A percentile compares a stretch with the other conserved stretches of the same genome.
phyloP scores from a whole-genome alignment of 1,139 yeast species.

The Scheffersomyces stambukii region DNA sequence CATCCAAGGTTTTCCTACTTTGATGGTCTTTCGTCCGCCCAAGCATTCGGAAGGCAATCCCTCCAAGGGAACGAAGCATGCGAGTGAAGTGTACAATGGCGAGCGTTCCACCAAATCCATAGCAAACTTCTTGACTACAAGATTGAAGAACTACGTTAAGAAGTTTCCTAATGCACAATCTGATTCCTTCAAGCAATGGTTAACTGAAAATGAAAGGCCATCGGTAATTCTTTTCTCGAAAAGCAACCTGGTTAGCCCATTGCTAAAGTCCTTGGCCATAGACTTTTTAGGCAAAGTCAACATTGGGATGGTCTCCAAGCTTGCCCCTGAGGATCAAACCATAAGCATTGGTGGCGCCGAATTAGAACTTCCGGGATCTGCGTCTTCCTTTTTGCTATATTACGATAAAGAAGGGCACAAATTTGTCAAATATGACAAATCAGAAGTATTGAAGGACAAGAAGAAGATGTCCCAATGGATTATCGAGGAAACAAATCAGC shows the following conservation, averaged over 20 bases:
- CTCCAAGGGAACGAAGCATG: constrained; percentile 32
- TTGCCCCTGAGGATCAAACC: constrained; percentile 16
- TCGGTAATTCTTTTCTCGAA: constrained; percentile 46
- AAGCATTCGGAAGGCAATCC: constrained; percentile 33
- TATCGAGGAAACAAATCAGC: constrained; percentile 19
- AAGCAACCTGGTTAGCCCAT: constrained; percentile 49
- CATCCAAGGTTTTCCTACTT: constrained; percentile 76
- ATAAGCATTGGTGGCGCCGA: constrained; percentile 16
- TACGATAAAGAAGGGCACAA: constrained; percentile 19
- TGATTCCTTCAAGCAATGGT: constrained; percentile 27
- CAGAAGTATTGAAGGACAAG: constrained; percentile 28
- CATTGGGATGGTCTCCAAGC: constrained; percentile 24
- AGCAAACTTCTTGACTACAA: constrained; percentile 51
- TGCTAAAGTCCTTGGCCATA: constrained; percentile 69
- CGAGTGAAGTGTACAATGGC: constrained; percentile 66
- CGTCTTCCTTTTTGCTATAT: constrained; percentile 26
- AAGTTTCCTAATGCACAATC: constrained; percentile 32
- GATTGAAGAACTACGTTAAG: constrained; percentile 71
- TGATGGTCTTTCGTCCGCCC: constrained; percentile 81
- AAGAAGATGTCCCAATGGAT: constrained; percentile 34
- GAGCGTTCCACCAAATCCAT: constrained; percentile 60
- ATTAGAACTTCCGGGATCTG: constrained; percentile 18
- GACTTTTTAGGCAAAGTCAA: constrained; percentile 50
- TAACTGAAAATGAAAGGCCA: constrained; percentile 16
- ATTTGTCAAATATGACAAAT: constrained; percentile 18